These are phyloP conservation scores for Chrysochromulina parva DNA, from an alignment of 78 protist species.

Conservation along the genomic window DNA sequence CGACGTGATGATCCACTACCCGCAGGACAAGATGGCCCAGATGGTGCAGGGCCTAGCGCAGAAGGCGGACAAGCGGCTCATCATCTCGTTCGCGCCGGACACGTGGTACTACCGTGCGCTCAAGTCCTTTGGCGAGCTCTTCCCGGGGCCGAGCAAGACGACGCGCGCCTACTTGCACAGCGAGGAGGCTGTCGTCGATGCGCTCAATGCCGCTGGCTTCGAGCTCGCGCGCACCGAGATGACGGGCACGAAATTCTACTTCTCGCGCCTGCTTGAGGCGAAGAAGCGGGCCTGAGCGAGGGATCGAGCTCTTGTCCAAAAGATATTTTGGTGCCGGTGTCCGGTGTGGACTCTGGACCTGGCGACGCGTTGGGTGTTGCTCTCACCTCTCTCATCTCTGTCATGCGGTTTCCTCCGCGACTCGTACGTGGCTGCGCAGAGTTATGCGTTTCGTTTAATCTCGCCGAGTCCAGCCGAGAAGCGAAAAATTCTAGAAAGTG, in stretches of 20 bases:
- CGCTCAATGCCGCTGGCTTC: neutral
- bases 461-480: no score
- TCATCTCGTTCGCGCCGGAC: slow-evolving; percentile 41
- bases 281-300: neutral
- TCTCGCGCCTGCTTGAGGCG: slow-evolving; percentile 50
- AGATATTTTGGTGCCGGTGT: no score
- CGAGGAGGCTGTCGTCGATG: neutral
- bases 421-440: no score
- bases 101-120: slow-evolving; percentile 34
- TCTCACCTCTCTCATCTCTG: no score
- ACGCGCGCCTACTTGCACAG: slow-evolving; percentile 39
- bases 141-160: slow-evolving; percentile 46
- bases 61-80: slow-evolving; percentile 29
- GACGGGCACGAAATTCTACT: slow-evolving; percentile 46
- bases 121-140: slow-evolving; percentile 37
- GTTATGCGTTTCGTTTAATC: no score
- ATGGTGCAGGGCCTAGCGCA: slow-evolving; percentile 14
- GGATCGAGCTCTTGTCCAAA: no score
- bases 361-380: no score
- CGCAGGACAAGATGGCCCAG: neutral
- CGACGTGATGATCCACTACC: slow-evolving; percentile 29
- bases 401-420: no score
- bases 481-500: no score
- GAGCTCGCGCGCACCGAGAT: slow-evolving; percentile 21
- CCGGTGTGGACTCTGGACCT: no score